Evolutionary conservation across 1,284 basidiomycete species (phyloP).

Genomic region (Phellinidium pouzarii): DNA sequence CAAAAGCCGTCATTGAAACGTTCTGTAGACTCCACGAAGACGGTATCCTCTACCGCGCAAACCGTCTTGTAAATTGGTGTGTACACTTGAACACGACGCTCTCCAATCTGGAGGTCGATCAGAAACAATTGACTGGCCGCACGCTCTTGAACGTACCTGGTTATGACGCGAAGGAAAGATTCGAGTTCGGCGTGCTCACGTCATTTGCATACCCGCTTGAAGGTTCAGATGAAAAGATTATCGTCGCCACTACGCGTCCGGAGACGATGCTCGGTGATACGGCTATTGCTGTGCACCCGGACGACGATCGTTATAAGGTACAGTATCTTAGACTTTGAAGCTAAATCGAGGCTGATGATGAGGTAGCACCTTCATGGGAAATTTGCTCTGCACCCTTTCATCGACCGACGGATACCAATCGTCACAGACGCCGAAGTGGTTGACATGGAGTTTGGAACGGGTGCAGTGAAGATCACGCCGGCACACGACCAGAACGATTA

Average conservation of each 20-base stretch:
- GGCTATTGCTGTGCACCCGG: conserved; percentile 93
- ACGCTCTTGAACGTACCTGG: conserved; percentile 90
- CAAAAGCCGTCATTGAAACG: conserved; percentile 85
- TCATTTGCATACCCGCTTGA: conserved; percentile 94
- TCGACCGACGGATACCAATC: conserved; percentile 84
- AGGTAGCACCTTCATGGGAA: conserved; percentile 88
- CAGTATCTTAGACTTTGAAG: not conserved
- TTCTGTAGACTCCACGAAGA: conserved; percentile 93
- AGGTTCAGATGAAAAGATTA: conserved; percentile 86
- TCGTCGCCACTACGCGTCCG: conserved; percentile 96
- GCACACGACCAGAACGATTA: conserved; percentile 99
- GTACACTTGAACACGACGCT: conserved; percentile 93
- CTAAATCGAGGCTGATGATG: not conserved
- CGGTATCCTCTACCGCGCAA: conserved; percentile 92
- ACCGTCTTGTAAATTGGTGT: conserved; percentile 99
- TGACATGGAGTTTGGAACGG: conserved; percentile 96
- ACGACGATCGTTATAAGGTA: conserved; percentile 84
- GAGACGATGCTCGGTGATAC: conserved; percentile 99
- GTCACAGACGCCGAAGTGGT: conserved; percentile 81
- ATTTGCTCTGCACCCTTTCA: conserved; percentile 87
- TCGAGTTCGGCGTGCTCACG: conserved; percentile 96
- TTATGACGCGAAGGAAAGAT: conserved; percentile 89
- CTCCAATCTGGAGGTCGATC: conserved; percentile 97
- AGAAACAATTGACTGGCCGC: conserved; percentile 85
- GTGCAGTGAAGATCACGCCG: conserved; percentile 99